Percentiles rank a stretch among this genome's conserved stretches.
Evolutionary conservation across 1,139 yeast species (phyloP).

Genomic region (Sugiyamaella sp.): DNA sequence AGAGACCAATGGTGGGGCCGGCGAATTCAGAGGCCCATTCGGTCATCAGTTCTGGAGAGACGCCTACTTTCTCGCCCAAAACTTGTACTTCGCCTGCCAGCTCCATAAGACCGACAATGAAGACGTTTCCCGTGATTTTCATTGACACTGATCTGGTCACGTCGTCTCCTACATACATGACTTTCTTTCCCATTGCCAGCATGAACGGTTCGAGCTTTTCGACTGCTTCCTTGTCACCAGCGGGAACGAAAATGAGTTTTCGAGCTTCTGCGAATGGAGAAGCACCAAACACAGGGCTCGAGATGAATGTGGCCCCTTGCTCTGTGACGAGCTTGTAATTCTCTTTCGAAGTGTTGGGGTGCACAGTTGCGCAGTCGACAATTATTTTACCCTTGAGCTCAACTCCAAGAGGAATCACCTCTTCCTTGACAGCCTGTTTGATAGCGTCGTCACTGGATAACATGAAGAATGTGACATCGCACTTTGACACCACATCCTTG

Average conservation of each 20-base stretch:
- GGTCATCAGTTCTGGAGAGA: conserved; percentile 29
- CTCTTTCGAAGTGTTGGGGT: conserved; percentile 36
- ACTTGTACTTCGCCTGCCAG: conserved; percentile 36
- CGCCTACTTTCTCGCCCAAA: conserved; percentile 37
- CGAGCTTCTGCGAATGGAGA: conserved; percentile 38
- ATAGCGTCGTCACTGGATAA: conserved; percentile 30
- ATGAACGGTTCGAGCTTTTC: conserved; percentile 33
- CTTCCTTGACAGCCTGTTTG: conserved; percentile 21
- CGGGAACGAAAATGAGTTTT: conserved; percentile 34
- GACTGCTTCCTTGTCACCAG: conserved; percentile 34
- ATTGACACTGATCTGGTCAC: conserved; percentile 33
- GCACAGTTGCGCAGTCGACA: conserved; percentile 38
- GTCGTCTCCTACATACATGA: conserved; percentile 35
- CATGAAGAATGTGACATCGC: conserved; percentile 28
- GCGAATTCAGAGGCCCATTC: conserved; percentile 31
- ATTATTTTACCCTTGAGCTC: conserved; percentile 32
- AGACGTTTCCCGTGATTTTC: conserved; percentile 39
- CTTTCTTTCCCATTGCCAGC: conserved; percentile 36
- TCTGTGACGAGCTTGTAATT: conserved; percentile 23
- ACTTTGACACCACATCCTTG: conserved; percentile 26
- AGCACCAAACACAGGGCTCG: conserved; percentile 41
- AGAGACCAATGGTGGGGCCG: conserved; percentile 32
- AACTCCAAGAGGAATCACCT: conserved; percentile 14
- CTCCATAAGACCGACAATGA: conserved; percentile 38
- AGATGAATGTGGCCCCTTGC: conserved; percentile 33